phyloP scores from a whole-genome alignment of 257 asterid species.

The Nicotiana obtusifolia region DNA sequence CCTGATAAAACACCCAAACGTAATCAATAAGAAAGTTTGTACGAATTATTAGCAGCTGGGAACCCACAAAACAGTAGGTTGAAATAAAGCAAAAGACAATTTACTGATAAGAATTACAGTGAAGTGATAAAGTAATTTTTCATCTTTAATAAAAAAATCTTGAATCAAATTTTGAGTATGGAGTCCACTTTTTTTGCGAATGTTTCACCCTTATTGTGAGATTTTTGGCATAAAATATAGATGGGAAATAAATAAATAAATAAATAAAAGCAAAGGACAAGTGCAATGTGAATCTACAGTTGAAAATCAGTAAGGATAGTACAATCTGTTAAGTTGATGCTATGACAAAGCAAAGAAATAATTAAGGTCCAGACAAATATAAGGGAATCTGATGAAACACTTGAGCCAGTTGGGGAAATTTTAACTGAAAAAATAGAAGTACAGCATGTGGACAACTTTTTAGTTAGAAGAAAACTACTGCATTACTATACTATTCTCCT shows the following conservation, averaged over 20 bases:
- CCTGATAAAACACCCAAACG: not conserved
- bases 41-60: not conserved
- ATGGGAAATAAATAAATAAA: too few species aligned
- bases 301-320: not conserved
- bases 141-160: too few species aligned
- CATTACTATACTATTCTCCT: not conserved
- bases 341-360: not conserved
- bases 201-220: too few species aligned
- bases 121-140: too few species aligned
- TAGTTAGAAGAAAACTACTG: not conserved
- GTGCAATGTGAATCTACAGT: not conserved
- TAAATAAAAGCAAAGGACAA: not conserved
- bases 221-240: too few species aligned
- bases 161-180: too few species aligned
- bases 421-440: conserved; percentile 2
- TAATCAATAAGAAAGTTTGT: not conserved
- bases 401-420: conserved; percentile 3
- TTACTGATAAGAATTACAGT: too few species aligned
- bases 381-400: conserved; percentile 11
- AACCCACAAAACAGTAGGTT: not conserved
- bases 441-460: not conserved
- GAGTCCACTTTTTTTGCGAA: too few species aligned
- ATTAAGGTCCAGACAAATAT: conserved; percentile 3
- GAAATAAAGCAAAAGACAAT: not conserved
- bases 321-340: not conserved